These are phyloP conservation scores for Jackrogersella minutella DNA, from an alignment of 495 filamentous ascomycete species.

Conservation along the genomic window DNA sequence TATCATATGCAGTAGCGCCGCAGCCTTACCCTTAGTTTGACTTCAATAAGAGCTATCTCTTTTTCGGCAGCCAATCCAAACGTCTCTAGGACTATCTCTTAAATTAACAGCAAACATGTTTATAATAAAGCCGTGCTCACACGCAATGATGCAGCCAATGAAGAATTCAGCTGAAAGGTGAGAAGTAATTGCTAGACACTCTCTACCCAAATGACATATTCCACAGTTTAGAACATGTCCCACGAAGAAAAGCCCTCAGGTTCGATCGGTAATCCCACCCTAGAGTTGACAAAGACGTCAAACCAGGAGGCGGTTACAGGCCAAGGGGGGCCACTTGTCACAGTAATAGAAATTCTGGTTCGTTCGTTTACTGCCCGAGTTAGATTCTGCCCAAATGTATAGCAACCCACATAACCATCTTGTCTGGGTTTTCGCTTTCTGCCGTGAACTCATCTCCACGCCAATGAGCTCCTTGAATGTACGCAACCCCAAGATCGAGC, in stretches of 20 bases:
- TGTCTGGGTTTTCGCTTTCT: conserved; percentile 6
- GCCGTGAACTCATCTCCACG: conserved; percentile 6
- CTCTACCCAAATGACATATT: conserved; percentile 33
- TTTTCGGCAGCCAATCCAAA: conserved; percentile 27
- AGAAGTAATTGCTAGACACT: conserved; percentile 30
- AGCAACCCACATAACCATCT: conserved; percentile 24
- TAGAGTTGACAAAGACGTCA: conserved; percentile 21
- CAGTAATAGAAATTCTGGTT: conserved; percentile 35
- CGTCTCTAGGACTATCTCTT: conserved; percentile 22
- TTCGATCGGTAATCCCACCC: conserved; percentile 20
- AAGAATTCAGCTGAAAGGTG: conserved; percentile 23
- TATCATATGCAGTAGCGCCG: conserved; percentile 39
- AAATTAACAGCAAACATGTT: conserved; percentile 35
- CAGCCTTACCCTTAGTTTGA: conserved; percentile 35
- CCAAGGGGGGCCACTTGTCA: conserved; percentile 28
- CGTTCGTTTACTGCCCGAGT: conserved; percentile 25
- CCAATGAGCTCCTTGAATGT: conserved; percentile 15
- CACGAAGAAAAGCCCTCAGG: conserved; percentile 22
- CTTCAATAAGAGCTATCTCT: conserved; percentile 22
- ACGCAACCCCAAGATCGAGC: conserved; percentile 8
- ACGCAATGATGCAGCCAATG: conserved; percentile 22
- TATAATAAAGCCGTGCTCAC: conserved; percentile 29
- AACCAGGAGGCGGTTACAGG: conserved; percentile 12
- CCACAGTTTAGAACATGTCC: conserved; percentile 24
- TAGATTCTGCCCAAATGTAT: conserved; percentile 23